A percentile compares a stretch with the other conserved stretches of the same genome.
Evolutionary conservation across 1,284 basidiomycete genomes (phyloP).

Genomic region (Ganoderma sp.): DNA sequence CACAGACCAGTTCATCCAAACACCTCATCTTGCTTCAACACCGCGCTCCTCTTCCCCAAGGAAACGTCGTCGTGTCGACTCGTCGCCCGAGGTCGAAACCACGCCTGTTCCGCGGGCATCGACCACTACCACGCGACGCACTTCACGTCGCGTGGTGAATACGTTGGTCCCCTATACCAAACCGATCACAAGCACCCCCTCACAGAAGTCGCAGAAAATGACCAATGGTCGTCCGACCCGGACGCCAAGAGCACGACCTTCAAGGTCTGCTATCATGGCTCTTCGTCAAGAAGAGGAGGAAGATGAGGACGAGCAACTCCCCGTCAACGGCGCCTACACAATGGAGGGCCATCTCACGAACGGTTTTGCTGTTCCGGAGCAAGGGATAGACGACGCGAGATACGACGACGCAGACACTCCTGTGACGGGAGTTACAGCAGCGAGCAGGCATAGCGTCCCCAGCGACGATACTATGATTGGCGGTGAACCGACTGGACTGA

Average conservation of each 20-base stretch:
- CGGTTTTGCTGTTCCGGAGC: conserved; percentile 12
- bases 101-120: conserved; percentile 23
- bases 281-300: conserved; percentile 12
- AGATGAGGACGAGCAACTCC: conserved; percentile 2
- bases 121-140: conserved; percentile 23
- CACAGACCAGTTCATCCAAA: conserved; percentile 30
- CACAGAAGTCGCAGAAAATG: conserved; percentile 28
- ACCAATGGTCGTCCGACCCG: conserved; percentile 25
- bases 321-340: neutral
- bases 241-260: neutral
- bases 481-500: conserved; percentile 33
- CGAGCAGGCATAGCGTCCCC: conserved; percentile 57
- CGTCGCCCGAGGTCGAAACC: conserved; percentile 42
- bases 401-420: conserved; percentile 60
- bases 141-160: conserved; percentile 17
- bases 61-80: conserved; percentile 55
- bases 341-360: neutral
- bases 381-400: conserved; percentile 43
- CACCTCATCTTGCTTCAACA: conserved; percentile 28
- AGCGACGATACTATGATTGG: conserved; percentile 60
- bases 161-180: conserved; percentile 10
- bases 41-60: conserved; percentile 39
- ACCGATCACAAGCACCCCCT: conserved; percentile 14
- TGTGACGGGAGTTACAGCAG: conserved; percentile 50
- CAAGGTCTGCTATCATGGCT: conserved; percentile 3